Base-by-base conservation (phyloP, 257 asterid genomes). In the Penstemon barbatus region DNA sequence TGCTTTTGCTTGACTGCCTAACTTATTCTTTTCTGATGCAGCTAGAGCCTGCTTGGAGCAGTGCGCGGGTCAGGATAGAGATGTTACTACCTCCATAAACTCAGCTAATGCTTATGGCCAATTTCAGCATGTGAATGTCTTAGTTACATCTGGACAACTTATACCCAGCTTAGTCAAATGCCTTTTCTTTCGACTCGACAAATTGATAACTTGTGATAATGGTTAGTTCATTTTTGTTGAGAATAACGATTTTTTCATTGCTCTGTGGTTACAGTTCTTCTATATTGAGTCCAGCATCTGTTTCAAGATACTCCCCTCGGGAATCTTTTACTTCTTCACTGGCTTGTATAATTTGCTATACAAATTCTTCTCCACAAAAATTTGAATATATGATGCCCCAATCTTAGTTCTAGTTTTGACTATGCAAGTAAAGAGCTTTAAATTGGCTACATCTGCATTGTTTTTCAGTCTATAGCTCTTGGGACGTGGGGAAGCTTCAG, bases 121-220 rank as follows among this genome's bases (percentile, higher is more conserved):
- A 25, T 74, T 39, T 65, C 83, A 83, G 80, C 82, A 88, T 74
- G 91, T 93, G 55, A 93, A 93, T 69, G 71, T 93, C 66, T 74
- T 93, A 40, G 99, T 93, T 73, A 93, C 99, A 66, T 85, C 97
- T 39, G 97, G 97, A 25, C 82, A 96, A 19, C 87, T 93, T 72
- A 68, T 93, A 77, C 97, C 99, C 73, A 93, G 97, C 87, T 81
- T 93, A 71, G 94, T 84, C 79, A 93, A 93, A 77, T 90, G 97
- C 88, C 78, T 90, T 68, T 88, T 87, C 79, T 88, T 80, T 71
- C 84, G 92, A 43, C 94, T 93, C 33, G 88, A 81, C 70, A 76
- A 73, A 56, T 51, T 88, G 59, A 42, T 93, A 66, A 66, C 90
- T 65, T 85, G 83, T 73, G 81, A 84, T 43, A 93, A 90, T 65